Percentiles rank a stretch among this genome's conserved stretches.
phyloP scores from a whole-genome alignment of 228 moss, liverwort and hornwort genomes.

The Sphagnum magellanicum region DNA sequence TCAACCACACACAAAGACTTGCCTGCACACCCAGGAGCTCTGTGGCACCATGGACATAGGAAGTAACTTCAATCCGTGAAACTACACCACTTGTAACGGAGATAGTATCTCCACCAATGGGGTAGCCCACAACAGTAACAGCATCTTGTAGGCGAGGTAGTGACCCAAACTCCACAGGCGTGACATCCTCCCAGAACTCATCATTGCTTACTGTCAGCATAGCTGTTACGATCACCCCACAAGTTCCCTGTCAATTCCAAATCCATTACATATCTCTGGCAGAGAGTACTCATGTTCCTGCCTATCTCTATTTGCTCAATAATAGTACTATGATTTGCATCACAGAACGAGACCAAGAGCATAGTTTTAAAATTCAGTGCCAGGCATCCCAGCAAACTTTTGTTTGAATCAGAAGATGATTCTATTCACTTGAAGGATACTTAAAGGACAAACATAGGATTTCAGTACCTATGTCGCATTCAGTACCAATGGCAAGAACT shows the following conservation, averaged over 20 bases:
- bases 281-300: neutral
- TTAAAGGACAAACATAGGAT: neutral
- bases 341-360: no score
- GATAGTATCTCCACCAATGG: slow-evolving; percentile 58
- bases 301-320: slow-evolving; percentile 9
- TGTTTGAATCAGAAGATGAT: no score
- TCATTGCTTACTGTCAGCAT: slow-evolving; percentile 42
- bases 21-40: slow-evolving; percentile 51
- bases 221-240: slow-evolving; percentile 18
- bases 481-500: slow-evolving; percentile 53
- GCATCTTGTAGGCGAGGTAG: slow-evolving; percentile 55
- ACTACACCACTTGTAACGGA: slow-evolving; percentile 60
- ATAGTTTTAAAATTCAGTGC: no score
- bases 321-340: slow-evolving; percentile 5
- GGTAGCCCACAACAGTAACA: slow-evolving; percentile 53
- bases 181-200: slow-evolving; percentile 47
- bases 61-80: slow-evolving; percentile 53
- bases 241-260: neutral
- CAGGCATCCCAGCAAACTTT: no score
- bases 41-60: slow-evolving; percentile 54
- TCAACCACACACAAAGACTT: slow-evolving; percentile 8
- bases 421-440: no score
- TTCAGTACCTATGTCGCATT: slow-evolving; percentile 21
- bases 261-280: neutral
- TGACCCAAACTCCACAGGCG: slow-evolving; percentile 46